Evolutionary conservation across 306 rosid genomes (phyloP), one percentile per base, ranked within the genome.

Genomic region (Casuarina equisetifolia): DNA sequence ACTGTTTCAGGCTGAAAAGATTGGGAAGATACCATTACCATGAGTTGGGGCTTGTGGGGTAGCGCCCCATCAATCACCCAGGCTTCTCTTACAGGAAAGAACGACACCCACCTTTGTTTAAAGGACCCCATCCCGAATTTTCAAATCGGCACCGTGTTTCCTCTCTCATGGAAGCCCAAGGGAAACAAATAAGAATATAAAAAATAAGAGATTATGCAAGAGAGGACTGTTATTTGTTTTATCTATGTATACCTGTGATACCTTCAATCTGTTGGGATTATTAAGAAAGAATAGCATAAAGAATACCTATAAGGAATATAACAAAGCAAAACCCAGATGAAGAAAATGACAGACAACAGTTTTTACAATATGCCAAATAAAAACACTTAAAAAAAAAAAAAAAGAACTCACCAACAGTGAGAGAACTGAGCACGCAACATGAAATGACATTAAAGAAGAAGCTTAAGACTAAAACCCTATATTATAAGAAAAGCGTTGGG

Each of bases 361-460:
- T 70, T 73, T 70, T 20, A 20, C 38, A 43, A 73, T 39, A 54
- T 54, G 17, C 46, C 2, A 73, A 69, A 80, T 72, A 83, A 50
- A 10, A 17, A 42, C n/a, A 25, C 32, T 64, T 9, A 36, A 36
- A 46, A 17, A 3, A 13, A 17, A 38, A 69, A 38, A 40, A 13
- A 76, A 76, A 10, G 25, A 70, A 63, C 86, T 82, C 81, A 89
- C 92, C 84, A 63, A 78, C 76, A 75, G 81, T 36, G 78, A 76
- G 61, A 61, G 74, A 44, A 36, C 62, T 64, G 84, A 79, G 74
- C 61, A 74, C 77, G 74, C 74, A 74, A 83, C 83, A 83, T 76
- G 82, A 80, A 70, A 88, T 79, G 88, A 78, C 58, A 81, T 78
- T 64, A 82, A 78, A 55, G 73, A 84, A 59, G 88, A 84, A 82